Base-by-base conservation (phyloP, 2,329 filamentous ascomycete genomes). In the Zymoseptoria brevis region DNA sequence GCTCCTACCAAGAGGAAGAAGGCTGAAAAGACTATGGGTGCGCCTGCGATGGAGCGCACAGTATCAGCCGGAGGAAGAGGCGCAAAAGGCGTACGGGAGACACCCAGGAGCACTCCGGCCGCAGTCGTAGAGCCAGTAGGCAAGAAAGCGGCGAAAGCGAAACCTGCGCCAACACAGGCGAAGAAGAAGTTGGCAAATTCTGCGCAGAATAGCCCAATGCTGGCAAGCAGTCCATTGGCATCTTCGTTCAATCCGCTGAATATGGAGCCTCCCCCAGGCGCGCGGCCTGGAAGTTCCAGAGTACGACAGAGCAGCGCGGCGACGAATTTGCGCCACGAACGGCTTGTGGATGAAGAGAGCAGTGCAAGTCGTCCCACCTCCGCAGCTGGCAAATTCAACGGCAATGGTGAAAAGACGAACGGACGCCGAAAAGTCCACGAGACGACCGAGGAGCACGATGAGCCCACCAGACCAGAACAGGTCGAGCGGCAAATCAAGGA, bases 1-100 rank as follows among this genome's bases (percentile, higher is more conserved):
- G 79, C 86, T 2, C 78, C 81, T 22, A 96, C 96, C 76, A 83
- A 90, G 68, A 86, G 91, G 64, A 95, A 92, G 75, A 83, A 90
- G 69, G 85, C 89, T 1, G 90, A 96, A 67, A 89, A 89, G 64
- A 69, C 71, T 9, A 66, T 74, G 19, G 73, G 70, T 41, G 76
- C 76, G 16, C 72, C 76, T 21, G 72, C 72, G 9, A 84, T 86
- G 78, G 88, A 91, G 69, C 84, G 87, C 60, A 84, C 87, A n/a
- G 77, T 87, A 72, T 88, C 84, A 70, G 76, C 65, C 60, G 61
- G 61, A n/a, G 65, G 63, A 7, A 69, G 67, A 58, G 62, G 63
- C 29, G 65, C 57, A n/a, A 72, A 72, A 55, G 67, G 59, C 60
- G 73, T 69, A 21, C 76, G 61, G 74, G 79, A 80, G 26, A 95